A percentile compares a stretch with the other conserved stretches of the same genome.
Conservation (phyloP, 1,284 basidiomycete genomes). For the Tilletia indica region DNA sequence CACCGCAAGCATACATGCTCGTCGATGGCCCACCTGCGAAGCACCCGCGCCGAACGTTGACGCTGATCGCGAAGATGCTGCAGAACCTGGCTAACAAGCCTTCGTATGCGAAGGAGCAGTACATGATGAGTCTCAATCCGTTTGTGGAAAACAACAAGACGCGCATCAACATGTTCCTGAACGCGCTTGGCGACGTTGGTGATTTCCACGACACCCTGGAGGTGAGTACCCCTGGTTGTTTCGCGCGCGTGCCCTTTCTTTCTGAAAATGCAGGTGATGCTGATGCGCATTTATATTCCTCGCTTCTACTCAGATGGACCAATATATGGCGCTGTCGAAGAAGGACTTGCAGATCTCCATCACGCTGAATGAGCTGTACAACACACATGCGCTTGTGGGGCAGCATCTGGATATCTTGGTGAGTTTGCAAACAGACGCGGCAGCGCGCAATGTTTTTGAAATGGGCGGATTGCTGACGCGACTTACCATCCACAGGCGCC, state of each 20-base stretch:
- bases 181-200: slow-evolving; percentile 93
- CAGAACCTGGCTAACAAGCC: slow-evolving; percentile 99
- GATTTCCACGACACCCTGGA: slow-evolving; percentile 99
- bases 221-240: slow-evolving; percentile 55
- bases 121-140: slow-evolving; percentile 97
- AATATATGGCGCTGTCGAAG: slow-evolving; percentile 99
- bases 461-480: slow-evolving; percentile 58
- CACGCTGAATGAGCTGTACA: slow-evolving; percentile 98
- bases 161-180: slow-evolving; percentile 93
- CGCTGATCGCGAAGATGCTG: slow-evolving; percentile 98
- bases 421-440: slow-evolving; percentile 61
- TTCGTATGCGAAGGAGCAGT: slow-evolving; percentile 92
- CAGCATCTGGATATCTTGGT: slow-evolving; percentile 87
- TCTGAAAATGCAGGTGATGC: neutral
- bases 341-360: slow-evolving; percentile 97
- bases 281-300: neutral
- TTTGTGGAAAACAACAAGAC: slow-evolving; percentile 98
- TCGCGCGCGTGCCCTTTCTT: slow-evolving; percentile 4
- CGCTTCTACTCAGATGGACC: slow-evolving; percentile 74
- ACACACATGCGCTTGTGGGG: slow-evolving; percentile 88
- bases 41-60: slow-evolving; percentile 90
- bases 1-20: slow-evolving; percentile 98
- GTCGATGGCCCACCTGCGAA: slow-evolving; percentile 96
- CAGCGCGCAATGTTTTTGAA: neutral
- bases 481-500: slow-evolving; percentile 63